Percentiles rank a stretch among this genome's conserved stretches.
Evolutionary conservation across 306 rosid species (phyloP).

Genomic region (Quercus glauca): DNA sequence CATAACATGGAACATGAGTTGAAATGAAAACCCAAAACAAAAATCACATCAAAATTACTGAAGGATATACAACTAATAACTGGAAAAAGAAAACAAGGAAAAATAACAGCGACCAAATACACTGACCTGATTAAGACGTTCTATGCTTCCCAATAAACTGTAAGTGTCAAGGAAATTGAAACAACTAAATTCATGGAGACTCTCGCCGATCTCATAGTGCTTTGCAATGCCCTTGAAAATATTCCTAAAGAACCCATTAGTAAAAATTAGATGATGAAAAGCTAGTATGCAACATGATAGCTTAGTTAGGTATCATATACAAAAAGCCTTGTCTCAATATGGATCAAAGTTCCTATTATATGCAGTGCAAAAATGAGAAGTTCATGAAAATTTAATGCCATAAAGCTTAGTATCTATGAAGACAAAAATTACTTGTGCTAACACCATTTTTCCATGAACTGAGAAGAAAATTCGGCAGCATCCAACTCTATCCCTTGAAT

Average conservation of each 20-base stretch:
- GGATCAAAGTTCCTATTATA: not conserved
- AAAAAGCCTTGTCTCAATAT: not conserved
- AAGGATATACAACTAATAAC: not conserved
- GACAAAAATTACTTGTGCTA: constrained; percentile 68
- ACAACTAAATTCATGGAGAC: constrained; percentile 77
- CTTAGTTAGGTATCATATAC: not conserved
- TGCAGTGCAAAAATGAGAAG: not conserved
- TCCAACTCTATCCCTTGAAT: constrained; percentile 98
- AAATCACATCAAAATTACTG: not conserved
- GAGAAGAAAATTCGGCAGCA: constrained; percentile 96
- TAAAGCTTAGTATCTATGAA: constrained; percentile 1
- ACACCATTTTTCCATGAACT: constrained; percentile 99
- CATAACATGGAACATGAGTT: not conserved
- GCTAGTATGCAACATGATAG: not conserved
- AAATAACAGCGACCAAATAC: constrained; percentile 6
- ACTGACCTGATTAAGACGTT: constrained; percentile 91
- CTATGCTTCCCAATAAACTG: constrained; percentile 87
- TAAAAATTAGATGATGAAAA: not conserved
- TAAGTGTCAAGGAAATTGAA: constrained; percentile 86
- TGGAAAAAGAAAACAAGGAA: not conserved
- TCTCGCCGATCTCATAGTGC: constrained; percentile 87
- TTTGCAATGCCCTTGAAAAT: constrained; percentile 91
- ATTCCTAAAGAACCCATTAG: constrained; percentile 40
- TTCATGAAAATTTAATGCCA: not conserved
- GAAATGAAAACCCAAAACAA: not conserved